A percentile compares a stretch with the other conserved stretches of the same genome.
These are phyloP conservation scores for Termitomyces sp. DNA, from an alignment of 768 basidiomycete genomes.

Conservation along the genomic window DNA sequence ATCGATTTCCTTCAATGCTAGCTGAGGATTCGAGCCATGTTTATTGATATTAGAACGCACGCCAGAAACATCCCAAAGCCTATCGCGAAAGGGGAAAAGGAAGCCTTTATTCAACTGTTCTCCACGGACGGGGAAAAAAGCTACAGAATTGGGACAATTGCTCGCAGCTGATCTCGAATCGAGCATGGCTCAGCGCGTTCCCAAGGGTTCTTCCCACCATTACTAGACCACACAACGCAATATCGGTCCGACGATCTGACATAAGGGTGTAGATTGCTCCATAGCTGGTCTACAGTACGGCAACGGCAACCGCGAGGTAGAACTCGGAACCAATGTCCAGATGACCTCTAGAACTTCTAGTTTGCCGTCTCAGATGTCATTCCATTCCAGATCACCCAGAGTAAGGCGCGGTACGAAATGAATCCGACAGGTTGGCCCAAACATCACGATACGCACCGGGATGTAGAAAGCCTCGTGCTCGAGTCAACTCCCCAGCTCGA, in stretches of 20 bases:
- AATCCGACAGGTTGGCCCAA: conserved; percentile 8
- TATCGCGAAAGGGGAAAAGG: not conserved
- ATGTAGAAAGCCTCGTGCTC: conserved; percentile 2
- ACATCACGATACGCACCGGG: conserved; percentile 3
- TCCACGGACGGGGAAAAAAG: conserved; percentile 5
- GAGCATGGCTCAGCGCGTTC: not conserved
- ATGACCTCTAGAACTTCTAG: conserved; percentile 8
- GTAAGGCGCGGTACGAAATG: not conserved
- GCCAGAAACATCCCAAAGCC: not conserved
- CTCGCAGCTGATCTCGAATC: conserved; percentile 2
- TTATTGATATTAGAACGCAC: not conserved
- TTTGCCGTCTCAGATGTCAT: conserved; percentile 11
- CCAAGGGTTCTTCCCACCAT: conserved; percentile 9
- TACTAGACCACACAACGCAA: conserved; percentile 6
- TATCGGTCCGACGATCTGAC: conserved; percentile 13
- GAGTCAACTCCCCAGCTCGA: not conserved
- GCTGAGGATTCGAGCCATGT: not conserved
- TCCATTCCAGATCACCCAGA: conserved; percentile 12
- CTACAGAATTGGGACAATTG: conserved; percentile 5
- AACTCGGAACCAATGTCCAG: conserved; percentile 8
- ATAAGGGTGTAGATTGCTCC: conserved; percentile 9
- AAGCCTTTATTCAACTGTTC: not conserved
- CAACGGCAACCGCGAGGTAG: conserved; percentile 11
- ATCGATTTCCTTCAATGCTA: not conserved
- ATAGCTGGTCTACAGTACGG: conserved; percentile 9